Evolutionary conservation across 2,329 filamentous ascomycete species (phyloP), one percentile per base, ranked within the genome.

Genomic region (Fusarium sarcochroum): DNA sequence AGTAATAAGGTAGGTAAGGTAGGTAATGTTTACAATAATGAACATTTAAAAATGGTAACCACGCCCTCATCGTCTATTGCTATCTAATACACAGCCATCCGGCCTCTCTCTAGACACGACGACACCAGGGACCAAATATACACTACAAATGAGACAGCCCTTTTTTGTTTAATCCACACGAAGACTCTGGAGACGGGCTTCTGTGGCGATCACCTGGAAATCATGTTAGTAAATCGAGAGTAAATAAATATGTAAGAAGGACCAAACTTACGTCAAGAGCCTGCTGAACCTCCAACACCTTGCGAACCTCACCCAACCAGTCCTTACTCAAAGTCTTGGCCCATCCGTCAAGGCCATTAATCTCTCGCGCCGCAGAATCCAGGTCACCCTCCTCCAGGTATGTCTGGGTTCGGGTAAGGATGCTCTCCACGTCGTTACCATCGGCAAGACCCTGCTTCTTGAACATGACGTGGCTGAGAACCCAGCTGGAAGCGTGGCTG

Each of bases 381-480:
- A 99, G 82, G 76, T 98, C 91, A 21, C 96, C 96, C 82, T 98
- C 93, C 82, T 99, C 94, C 20, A 99, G 86, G 72, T 93, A 87
- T 9, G 90, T 94, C 82, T 99, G 94, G 2, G 96, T 95, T 67
- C 96, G 87, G 4, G 93, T 92, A 46, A 99, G 87, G 62, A 98
- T 91, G 75, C 94, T 97, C 85, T 99, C 96, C 21, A 98, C 95
- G 76, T 98, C 95, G 72, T 93, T 87, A 20, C 95, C 94, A 23
- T 89, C 89, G 1, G 93, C 91, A 46, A 96, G 85, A 11, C 92
- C 93, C 76, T 92, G 90, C 87, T 98, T 98, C 85, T 93, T 94
- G 88, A 99, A 98, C 83, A 98, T 89, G 52, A 98, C 86, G 83
- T 97, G 97, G 85, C 93, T 97, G 74, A 99, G 85, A 46, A 97